Evolutionary conservation across 345 rosid genomes (phyloP).

Genomic region (Ceriops zippeliana): DNA sequence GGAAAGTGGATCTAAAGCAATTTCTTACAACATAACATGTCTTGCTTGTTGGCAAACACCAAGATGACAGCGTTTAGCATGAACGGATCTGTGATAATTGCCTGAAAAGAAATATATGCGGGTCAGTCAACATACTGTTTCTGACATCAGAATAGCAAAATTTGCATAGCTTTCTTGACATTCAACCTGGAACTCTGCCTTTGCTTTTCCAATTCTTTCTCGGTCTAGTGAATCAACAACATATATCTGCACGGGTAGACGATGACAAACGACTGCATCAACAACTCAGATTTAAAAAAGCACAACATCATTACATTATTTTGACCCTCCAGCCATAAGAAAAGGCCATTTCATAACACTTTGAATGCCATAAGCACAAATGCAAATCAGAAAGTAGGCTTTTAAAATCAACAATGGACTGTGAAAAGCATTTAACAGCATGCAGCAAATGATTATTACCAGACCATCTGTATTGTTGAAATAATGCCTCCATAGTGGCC

Average conservation of each 20-base stretch:
- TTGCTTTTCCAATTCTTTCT: constrained; percentile 87
- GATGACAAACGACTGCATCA: not conserved
- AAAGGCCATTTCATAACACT: not conserved
- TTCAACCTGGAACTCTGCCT: constrained; percentile 87
- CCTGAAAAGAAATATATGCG: constrained; percentile 41
- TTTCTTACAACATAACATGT: constrained; percentile 56
- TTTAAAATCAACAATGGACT: not conserved
- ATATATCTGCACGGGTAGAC: constrained; percentile 57
- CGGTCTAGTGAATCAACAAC: constrained; percentile 98
- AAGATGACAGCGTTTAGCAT: constrained; percentile 91
- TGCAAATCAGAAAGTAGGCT: not conserved
- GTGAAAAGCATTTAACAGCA: not conserved
- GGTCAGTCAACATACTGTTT: constrained; percentile 23
- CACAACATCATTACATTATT: not conserved
- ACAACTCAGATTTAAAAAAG: not conserved
- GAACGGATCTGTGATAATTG: constrained; percentile 89
- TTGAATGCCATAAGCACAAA: not conserved
- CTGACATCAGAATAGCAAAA: constrained; percentile 18
- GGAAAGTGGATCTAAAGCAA: not conserved
- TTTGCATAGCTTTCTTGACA: constrained; percentile 14
- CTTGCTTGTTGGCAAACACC: constrained; percentile 98
- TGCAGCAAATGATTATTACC: constrained; percentile 36
- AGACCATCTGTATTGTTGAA: constrained; percentile 7
- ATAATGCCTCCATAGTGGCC: constrained; percentile 99
- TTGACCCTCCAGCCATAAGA: too few species aligned